Conservation (phyloP, 768 basidiomycete genomes). For the Tulasnella sp. region DNA sequence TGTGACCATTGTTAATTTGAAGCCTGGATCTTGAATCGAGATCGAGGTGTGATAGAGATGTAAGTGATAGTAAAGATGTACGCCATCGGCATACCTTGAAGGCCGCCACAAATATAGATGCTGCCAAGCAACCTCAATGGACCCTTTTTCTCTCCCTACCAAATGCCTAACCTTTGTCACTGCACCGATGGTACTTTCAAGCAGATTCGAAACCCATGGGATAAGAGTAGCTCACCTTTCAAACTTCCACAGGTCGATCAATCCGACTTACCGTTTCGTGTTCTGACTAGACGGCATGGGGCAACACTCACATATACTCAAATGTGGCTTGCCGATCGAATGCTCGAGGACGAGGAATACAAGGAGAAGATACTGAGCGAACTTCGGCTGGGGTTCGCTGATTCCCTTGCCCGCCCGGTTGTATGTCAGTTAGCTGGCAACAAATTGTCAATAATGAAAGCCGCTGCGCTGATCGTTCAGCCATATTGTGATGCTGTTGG, state of each 20-base stretch:
- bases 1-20: conserved; percentile 10
- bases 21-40: not conserved
- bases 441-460: conserved; percentile 48
- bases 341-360: conserved; percentile 55
- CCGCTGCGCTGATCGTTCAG: conserved; percentile 51
- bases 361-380: conserved; percentile 53
- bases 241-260: conserved; percentile 40
- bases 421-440: conserved; percentile 69
- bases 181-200: conserved; percentile 1
- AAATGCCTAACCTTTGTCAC: not conserved
- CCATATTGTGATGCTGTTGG: conserved; percentile 60
- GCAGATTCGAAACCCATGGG: not conserved
- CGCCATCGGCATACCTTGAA: too few relatives aligned
- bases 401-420: conserved; percentile 35
- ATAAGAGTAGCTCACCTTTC: not conserved
- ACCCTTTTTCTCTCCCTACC: not conserved
- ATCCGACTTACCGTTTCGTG: conserved; percentile 64
- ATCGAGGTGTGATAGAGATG: not conserved
- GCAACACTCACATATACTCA: conserved; percentile 65
- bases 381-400: conserved; percentile 30
- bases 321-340: conserved; percentile 56
- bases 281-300: conserved; percentile 49
- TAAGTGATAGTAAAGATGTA: too few relatives aligned
- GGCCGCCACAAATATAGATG: too few relatives aligned
- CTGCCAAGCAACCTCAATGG: too few relatives aligned